Evolutionary conservation across 768 basidiomycete species (phyloP).

Genomic region (Tulasnella sp.): DNA sequence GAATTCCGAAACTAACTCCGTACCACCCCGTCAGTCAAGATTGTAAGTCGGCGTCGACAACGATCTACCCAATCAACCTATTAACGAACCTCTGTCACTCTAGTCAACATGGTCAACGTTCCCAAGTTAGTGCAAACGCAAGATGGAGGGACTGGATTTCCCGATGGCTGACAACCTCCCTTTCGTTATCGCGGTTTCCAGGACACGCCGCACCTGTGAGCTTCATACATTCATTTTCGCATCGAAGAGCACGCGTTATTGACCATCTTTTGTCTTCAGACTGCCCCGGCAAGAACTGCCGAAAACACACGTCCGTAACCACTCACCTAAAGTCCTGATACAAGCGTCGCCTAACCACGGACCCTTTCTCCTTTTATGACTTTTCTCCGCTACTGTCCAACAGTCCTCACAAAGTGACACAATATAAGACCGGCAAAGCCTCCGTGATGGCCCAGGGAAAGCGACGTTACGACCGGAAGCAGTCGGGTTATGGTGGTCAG

Average conservation of each 20-base stretch:
- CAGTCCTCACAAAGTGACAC: slow-evolving; percentile 98
- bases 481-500: slow-evolving; percentile 98
- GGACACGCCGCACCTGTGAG: slow-evolving; percentile 96
- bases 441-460: slow-evolving; percentile 98
- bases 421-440: slow-evolving; percentile 99
- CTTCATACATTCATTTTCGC: slow-evolving; percentile 18
- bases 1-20: slow-evolving; percentile 6
- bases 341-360: background rate
- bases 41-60: slow-evolving; percentile 6
- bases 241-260: background rate
- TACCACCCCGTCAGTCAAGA: slow-evolving; percentile 2
- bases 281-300: slow-evolving; percentile 96
- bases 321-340: background rate
- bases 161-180: background rate
- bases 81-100: background rate
- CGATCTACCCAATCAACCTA: background rate
- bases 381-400: slow-evolving; percentile 13
- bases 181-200: slow-evolving; percentile 20
- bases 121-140: slow-evolving; percentile 62
- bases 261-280: slow-evolving; percentile 30
- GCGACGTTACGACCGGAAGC: slow-evolving; percentile 99
- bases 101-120: slow-evolving; percentile 76
- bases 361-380: slow-evolving; percentile 1
- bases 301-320: slow-evolving; percentile 80
- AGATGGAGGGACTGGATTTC: slow-evolving; percentile 12